Base-by-base conservation (phyloP, 208 protist species). In the Wallacemonas sp. region DNA sequence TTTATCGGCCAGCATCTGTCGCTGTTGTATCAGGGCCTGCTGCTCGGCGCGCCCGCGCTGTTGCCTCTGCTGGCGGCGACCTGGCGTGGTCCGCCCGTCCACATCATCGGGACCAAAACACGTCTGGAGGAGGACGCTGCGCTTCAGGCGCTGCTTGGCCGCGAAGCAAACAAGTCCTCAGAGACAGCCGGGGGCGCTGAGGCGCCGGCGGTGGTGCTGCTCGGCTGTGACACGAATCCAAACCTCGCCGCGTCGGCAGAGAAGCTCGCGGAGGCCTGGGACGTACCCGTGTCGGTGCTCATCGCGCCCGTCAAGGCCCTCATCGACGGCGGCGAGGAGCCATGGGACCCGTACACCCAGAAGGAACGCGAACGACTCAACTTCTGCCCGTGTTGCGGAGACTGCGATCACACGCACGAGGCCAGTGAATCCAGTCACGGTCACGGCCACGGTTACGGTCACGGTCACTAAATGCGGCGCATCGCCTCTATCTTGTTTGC, bases 351-450 rank as follows among this genome's bases (percentile, higher is more conserved):
- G 41, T 85, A 81, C 43, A 90, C 84, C 32, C 78, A 70, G 54
- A 68, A 68, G 55, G 88, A 94, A 62, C 76, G 80, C 26, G 47
- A 64, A 17, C 70, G 87, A 12, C 77, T 89, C 12, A 92, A 94
- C 69, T 94, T 86, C 46, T 94, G 88, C 60, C 88, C 88, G 0
- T 94, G 88, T 57, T 94, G 88, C 41, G 84, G 88, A 19, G 52
- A 70, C 58, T 81, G 79, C 62, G 56, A 58, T 21, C 36, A 49
- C 29, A 54, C 60, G 27, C 6, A 63, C 23, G 66, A 69, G 12
- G 26, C 12, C 26, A n/a, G 9, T 16, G 38, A 49, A 8, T 39
- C 38, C 12, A 32, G 36, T 1, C 64, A 67, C 29, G 43, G 47
- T 0, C 68, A 82, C 27, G 69, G 55, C 5, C 77, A 78, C 49